Evolutionary conservation across 768 basidiomycete species (phyloP).

Genomic region (Heimioporus sp.): DNA sequence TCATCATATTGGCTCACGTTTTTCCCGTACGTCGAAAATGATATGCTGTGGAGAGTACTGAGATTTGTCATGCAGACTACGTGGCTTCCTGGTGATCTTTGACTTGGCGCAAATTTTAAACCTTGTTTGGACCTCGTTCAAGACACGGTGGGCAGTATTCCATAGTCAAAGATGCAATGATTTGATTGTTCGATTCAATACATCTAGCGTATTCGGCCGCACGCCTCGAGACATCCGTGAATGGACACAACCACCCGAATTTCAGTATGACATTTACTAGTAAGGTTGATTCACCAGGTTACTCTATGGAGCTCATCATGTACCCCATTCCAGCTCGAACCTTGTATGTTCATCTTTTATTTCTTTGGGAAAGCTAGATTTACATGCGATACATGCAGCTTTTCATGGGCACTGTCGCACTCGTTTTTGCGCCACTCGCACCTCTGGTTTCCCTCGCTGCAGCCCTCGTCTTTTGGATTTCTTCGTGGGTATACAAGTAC

Average conservation of each 20-base stretch:
- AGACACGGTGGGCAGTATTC: conserved; percentile 57
- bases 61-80: conserved; percentile 50
- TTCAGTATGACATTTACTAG: conserved; percentile 85
- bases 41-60: neutral
- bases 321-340: conserved; percentile 43
- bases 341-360: conserved; percentile 38
- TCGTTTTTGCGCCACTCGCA: conserved; percentile 93
- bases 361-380: neutral
- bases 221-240: conserved; percentile 89
- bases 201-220: conserved; percentile 69
- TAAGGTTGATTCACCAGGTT: conserved; percentile 36
- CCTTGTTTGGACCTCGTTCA: conserved; percentile 80
- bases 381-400: conserved; percentile 40
- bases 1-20: conserved; percentile 91
- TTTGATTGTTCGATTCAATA: neutral
- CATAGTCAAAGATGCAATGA: neutral
- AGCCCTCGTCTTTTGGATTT: conserved; percentile 83
- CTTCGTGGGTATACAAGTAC: conserved; percentile 91
- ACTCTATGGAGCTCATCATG: neutral
- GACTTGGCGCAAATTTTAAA: conserved; percentile 96
- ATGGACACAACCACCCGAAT: conserved; percentile 88
- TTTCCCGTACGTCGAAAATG: conserved; percentile 68
- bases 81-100: conserved; percentile 92
- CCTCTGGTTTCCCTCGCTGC: conserved; percentile 86
- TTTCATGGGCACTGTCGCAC: conserved; percentile 89